Evolutionary conservation across 306 rosid species (phyloP).

Genomic region (Quercus berberidifolia): DNA sequence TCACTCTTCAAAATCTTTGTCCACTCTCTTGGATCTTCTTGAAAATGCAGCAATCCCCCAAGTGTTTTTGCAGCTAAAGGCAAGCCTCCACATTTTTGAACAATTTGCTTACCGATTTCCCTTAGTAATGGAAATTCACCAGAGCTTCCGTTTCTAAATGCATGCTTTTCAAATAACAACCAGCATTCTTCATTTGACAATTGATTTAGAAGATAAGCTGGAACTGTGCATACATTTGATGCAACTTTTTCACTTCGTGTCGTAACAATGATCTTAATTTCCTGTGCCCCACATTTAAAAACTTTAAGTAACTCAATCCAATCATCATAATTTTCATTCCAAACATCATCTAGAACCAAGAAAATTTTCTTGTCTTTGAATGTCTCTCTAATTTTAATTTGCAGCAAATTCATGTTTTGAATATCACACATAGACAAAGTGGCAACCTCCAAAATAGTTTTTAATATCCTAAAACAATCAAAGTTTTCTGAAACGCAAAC

Average conservation of each 20-base stretch:
- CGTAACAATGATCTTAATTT: slow-evolving; percentile 7
- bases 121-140: background rate
- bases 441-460: background rate
- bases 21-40: background rate
- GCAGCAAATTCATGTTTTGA: background rate
- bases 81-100: slow-evolving; percentile 9
- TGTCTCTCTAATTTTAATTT: background rate
- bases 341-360: slow-evolving; percentile 17
- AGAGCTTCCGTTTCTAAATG: background rate
- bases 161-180: slow-evolving; percentile 5
- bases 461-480: background rate
- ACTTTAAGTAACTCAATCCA: slow-evolving; percentile 11
- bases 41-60: background rate
- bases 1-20: background rate
- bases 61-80: slow-evolving; percentile 14
- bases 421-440: background rate
- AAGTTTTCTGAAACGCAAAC: slow-evolving; percentile 1
- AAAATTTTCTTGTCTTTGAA: background rate
- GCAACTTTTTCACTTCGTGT: background rate
- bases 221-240: background rate
- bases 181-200: background rate
- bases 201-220: background rate
- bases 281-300: slow-evolving; percentile 1
- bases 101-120: slow-evolving; percentile 4
- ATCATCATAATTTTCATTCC: background rate